Evolutionary conservation across 2,329 filamentous ascomycete species (phyloP).

Genomic region (Stagonosporopsis tanaceti): DNA sequence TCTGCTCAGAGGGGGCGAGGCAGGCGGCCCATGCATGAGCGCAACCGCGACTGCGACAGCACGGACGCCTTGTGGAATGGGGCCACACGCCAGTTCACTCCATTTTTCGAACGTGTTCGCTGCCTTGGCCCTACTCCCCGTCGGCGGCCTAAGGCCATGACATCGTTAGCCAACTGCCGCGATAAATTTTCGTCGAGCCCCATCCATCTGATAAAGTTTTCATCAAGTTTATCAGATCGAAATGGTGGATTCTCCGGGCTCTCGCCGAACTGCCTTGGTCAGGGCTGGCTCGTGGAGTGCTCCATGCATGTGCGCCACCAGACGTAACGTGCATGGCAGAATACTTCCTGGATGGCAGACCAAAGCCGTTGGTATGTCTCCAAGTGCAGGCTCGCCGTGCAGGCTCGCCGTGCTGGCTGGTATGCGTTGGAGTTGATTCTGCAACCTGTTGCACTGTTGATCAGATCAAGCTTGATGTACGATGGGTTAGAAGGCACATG

Average conservation of each 20-base stretch:
- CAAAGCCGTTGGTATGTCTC: neutral
- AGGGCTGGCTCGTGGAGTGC: neutral
- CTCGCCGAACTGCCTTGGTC: conserved; percentile 2
- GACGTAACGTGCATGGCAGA: neutral
- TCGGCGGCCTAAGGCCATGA: conserved; percentile 17
- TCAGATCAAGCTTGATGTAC: too few species aligned
- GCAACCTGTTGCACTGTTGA: neutral
- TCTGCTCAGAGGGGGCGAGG: neutral
- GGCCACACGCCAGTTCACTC: conserved; percentile 25
- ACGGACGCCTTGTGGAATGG: neutral
- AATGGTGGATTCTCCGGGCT: conserved; percentile 2
- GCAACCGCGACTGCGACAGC: neutral
- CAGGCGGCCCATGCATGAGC: neutral
- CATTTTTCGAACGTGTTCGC: conserved; percentile 7
- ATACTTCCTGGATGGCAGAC: neutral
- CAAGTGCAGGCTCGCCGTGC: neutral
- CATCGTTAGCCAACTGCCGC: conserved; percentile 13
- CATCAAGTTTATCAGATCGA: conserved; percentile 1
- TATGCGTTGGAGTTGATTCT: neutral
- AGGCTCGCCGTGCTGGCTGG: too few species aligned
- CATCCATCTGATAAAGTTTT: conserved; percentile 12
- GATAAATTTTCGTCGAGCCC: conserved; percentile 9
- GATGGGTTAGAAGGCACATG: neutral
- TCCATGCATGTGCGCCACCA: neutral
- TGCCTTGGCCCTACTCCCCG: conserved; percentile 11